Conservation (phyloP, 192 early-diverging fungal species). For the Endogone sp. region DNA sequence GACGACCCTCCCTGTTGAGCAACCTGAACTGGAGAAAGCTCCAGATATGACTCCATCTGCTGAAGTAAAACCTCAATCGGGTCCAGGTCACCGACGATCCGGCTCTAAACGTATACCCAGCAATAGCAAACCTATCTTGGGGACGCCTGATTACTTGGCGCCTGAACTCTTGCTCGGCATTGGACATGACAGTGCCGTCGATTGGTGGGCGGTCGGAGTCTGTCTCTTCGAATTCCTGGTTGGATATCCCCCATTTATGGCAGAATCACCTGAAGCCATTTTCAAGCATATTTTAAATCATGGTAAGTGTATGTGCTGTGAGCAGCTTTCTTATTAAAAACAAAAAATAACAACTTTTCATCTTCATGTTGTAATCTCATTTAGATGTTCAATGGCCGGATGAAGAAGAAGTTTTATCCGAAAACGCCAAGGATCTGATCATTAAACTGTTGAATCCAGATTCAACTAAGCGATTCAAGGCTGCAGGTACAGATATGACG, state of each 20-base stretch:
- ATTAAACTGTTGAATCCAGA: slow-evolving; percentile 71
- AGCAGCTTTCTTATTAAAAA: neutral
- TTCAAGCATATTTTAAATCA: slow-evolving; percentile 86
- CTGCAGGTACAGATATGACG: slow-evolving; percentile 19
- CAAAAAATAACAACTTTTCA: neutral
- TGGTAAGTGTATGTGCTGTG: slow-evolving; percentile 16
- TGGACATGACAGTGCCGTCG: slow-evolving; percentile 80
- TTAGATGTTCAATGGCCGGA: slow-evolving; percentile 66
- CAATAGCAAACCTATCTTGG: slow-evolving; percentile 54
- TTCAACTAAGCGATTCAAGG: slow-evolving; percentile 58
- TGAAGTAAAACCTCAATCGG: slow-evolving; percentile 1
- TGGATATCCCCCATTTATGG: slow-evolving; percentile 89
- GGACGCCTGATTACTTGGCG: slow-evolving; percentile 94
- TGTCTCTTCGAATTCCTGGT: slow-evolving; percentile 87
- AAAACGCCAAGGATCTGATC: slow-evolving; percentile 69
- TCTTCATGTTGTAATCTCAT: too few relatives aligned
- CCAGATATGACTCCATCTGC: neutral
- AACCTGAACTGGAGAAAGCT: neutral
- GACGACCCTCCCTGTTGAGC: neutral
- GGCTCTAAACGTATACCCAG: slow-evolving; percentile 24
- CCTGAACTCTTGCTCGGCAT: slow-evolving; percentile 89
- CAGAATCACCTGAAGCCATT: slow-evolving; percentile 79
- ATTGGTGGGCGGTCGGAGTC: slow-evolving; percentile 96
- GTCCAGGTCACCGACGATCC: slow-evolving; percentile 4
- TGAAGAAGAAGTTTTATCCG: slow-evolving; percentile 41